Conservation (phyloP, 2,329 filamentous ascomycete genomes). For the Raffaelea deltoideospora region DNA sequence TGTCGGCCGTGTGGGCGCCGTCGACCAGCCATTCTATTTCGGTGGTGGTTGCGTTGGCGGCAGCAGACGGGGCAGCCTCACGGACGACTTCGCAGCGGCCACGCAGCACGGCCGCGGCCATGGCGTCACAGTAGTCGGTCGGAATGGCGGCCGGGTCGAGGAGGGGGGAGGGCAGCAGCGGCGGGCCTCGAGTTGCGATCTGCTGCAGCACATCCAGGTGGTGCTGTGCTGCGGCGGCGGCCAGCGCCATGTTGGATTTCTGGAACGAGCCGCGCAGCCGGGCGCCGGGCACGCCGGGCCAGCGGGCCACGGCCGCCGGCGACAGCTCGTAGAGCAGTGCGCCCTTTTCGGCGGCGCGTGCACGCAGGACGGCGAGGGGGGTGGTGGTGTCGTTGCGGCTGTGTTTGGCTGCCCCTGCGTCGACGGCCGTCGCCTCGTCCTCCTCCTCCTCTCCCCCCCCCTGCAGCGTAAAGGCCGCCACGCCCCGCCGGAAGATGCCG, state of each 20-base stretch:
- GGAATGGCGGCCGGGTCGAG: slow-evolving; percentile 22
- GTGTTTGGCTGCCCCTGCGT: too few species aligned
- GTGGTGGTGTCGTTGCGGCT: too few species aligned
- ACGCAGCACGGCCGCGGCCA: slow-evolving; percentile 62
- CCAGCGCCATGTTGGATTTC: slow-evolving; percentile 40
- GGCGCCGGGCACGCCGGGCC: slow-evolving; percentile 35
- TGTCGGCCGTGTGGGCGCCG: slow-evolving; percentile 85
- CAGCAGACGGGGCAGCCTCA: neutral
- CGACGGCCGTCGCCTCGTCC: slow-evolving; percentile 14
- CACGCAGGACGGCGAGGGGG: slow-evolving; percentile 37
- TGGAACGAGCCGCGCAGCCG: slow-evolving; percentile 28
- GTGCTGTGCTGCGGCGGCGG: slow-evolving; percentile 12
- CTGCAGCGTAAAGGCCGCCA: slow-evolving; percentile 40
- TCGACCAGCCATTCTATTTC: slow-evolving; percentile 62
- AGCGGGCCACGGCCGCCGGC: slow-evolving; percentile 26
- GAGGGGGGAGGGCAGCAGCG: slow-evolving; percentile 35
- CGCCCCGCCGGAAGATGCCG: slow-evolving; percentile 50
- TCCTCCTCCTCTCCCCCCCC: slow-evolving; percentile 15
- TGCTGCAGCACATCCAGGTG: slow-evolving; percentile 8
- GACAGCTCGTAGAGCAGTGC: slow-evolving; percentile 30
- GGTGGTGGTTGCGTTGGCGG: slow-evolving; percentile 52
- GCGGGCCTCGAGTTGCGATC: slow-evolving; percentile 8
- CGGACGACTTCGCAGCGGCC: slow-evolving; percentile 62
- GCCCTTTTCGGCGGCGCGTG: slow-evolving; percentile 36
- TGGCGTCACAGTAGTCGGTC: slow-evolving; percentile 32